Evolutionary conservation across 2,329 filamentous ascomycete species (phyloP).

Genomic region (Ramularia collo-cygni): DNA sequence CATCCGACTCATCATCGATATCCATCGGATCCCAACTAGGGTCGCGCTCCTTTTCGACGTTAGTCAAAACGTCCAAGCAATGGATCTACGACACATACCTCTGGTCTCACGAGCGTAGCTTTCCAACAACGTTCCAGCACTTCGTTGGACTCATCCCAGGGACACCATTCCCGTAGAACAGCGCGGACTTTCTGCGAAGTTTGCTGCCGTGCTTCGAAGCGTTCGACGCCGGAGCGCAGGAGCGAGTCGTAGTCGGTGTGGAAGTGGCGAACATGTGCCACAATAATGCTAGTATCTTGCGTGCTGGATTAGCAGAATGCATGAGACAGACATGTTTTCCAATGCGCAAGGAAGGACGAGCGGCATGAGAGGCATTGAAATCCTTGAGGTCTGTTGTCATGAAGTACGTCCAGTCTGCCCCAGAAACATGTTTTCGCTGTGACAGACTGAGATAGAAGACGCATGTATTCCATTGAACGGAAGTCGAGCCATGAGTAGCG

Average conservation of each 20-base stretch:
- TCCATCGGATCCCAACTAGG: slow-evolving; percentile 18
- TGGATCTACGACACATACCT: slow-evolving; percentile 23
- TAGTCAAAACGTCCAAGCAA: slow-evolving; percentile 22
- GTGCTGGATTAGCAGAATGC: too few relatives aligned
- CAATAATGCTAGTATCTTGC: slow-evolving; percentile 34
- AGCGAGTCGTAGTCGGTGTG: slow-evolving; percentile 57
- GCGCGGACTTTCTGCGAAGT: slow-evolving; percentile 24
- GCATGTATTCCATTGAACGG: too few relatives aligned
- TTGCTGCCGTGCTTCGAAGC: slow-evolving; percentile 23
- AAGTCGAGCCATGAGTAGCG: too few relatives aligned
- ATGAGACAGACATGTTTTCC: too few relatives aligned
- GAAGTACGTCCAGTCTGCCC: too few relatives aligned
- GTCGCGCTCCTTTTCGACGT: slow-evolving; percentile 1
- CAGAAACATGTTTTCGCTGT: too few relatives aligned
- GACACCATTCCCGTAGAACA: slow-evolving; percentile 27
- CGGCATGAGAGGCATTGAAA: too few relatives aligned
- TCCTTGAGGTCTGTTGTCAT: too few relatives aligned
- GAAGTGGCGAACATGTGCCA: slow-evolving; percentile 55
- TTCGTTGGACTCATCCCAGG: slow-evolving; percentile 28
- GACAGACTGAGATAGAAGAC: too few relatives aligned
- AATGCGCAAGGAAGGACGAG: too few relatives aligned
- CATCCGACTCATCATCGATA: slow-evolving; percentile 20
- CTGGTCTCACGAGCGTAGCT: slow-evolving; percentile 24
- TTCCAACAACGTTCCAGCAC: slow-evolving; percentile 23
- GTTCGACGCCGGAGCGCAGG: slow-evolving; percentile 29